Percentiles rank a stretch among this genome's conserved stretches.
These are phyloP conservation scores for Aurinia saxatilis DNA, from an alignment of 345 rosid genomes.

Conservation along the genomic window DNA sequence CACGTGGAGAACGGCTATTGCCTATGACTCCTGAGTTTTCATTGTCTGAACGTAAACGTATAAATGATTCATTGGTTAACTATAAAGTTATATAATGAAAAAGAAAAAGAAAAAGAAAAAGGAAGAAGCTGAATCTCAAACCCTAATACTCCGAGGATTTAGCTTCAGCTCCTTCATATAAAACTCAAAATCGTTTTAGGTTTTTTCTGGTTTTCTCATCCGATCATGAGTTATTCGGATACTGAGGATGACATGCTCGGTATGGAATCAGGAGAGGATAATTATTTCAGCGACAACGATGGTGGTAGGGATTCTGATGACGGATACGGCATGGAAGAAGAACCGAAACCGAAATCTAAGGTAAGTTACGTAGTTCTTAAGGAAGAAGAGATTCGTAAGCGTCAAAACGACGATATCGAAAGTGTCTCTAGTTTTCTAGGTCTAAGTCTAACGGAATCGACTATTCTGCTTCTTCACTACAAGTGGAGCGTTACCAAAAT, in stretches of 20 bases:
- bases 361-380: constrained; percentile 43
- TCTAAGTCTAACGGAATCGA: constrained; percentile 46
- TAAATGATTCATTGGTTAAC: no score
- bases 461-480: constrained; percentile 50
- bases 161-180: not conserved
- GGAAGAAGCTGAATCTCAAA: not conserved
- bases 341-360: constrained; percentile 27
- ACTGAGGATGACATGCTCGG: constrained; percentile 39
- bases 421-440: constrained; percentile 64
- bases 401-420: constrained; percentile 61
- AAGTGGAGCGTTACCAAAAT: constrained; percentile 67
- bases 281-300: constrained; percentile 44
- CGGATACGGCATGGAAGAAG: constrained; percentile 36
- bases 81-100: no score
- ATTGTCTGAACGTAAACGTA: no score
- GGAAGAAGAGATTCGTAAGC: constrained; percentile 47
- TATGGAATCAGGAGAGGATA: constrained; percentile 50
- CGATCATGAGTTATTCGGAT: constrained; percentile 42
- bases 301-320: constrained; percentile 1
- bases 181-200: not conserved
- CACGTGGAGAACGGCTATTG: no score
- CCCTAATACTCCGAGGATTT: not conserved
- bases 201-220: not conserved
- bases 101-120: no score
- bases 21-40: no score